Conservation (phyloP, 2,329 filamentous ascomycete genomes). For the Coniella vitis region DNA sequence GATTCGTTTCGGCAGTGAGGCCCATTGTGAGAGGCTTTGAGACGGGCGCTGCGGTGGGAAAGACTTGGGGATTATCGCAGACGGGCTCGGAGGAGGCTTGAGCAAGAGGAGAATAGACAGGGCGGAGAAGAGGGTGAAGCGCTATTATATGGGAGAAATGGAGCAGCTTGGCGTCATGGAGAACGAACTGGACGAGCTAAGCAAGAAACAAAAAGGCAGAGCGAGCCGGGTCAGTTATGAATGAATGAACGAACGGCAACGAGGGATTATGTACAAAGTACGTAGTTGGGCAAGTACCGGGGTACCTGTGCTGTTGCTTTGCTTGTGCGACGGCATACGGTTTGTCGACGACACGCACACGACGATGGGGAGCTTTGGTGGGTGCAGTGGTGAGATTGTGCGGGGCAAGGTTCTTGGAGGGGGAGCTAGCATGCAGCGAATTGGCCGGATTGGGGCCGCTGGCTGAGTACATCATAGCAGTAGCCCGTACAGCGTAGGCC, state of each 20-base stretch:
- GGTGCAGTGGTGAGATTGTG: constrained; percentile 15
- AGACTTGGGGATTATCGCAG: constrained; percentile 49
- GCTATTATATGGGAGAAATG: constrained; percentile 29
- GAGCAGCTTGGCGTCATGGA: constrained; percentile 40
- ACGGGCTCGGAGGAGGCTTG: constrained; percentile 36
- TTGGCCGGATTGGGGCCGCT: constrained; percentile 10
- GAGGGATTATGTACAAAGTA: neutral
- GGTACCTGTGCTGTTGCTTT: neutral
- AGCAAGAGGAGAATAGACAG: constrained; percentile 37
- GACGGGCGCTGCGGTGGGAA: constrained; percentile 46
- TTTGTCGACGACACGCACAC: neutral
- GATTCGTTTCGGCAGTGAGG: constrained; percentile 64
- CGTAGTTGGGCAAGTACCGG: constrained; percentile 1
- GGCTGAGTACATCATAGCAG: too few relatives aligned
- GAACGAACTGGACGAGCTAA: constrained; percentile 46
- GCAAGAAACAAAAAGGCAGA: constrained; percentile 12
- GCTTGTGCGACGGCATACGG: neutral
- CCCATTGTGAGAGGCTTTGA: constrained; percentile 54
- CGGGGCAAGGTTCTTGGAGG: constrained; percentile 13
- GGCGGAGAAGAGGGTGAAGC: constrained; percentile 25
- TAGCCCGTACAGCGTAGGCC: neutral
- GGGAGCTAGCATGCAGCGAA: constrained; percentile 19
- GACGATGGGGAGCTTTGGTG: neutral
- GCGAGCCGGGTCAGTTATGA: constrained; percentile 26
- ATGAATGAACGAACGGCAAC: constrained; percentile 1